A percentile compares a stretch with the other conserved stretches of the same genome.
phyloP scores from a whole-genome alignment of 306 rosid species.

The Ammopiptanthus mongolicus region DNA sequence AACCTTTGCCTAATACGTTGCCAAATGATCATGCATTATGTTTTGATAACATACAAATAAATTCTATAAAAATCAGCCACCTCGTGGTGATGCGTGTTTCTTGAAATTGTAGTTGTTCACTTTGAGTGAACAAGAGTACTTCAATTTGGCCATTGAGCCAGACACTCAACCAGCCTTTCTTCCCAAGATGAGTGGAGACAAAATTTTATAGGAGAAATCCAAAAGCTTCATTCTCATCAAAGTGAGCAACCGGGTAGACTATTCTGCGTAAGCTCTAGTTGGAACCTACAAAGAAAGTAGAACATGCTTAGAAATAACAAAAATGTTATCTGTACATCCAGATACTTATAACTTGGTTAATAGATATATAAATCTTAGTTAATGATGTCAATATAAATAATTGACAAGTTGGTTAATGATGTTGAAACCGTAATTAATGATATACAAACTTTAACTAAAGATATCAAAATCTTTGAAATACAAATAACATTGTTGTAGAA shows the following conservation, averaged over 20 bases:
- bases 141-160: not conserved
- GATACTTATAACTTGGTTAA: too few species aligned
- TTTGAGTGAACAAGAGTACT: not conserved
- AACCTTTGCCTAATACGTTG: too few species aligned
- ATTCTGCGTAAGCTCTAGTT: not conserved
- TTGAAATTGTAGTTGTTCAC: not conserved
- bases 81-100: not conserved
- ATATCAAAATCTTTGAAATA: too few species aligned
- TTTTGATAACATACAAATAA: not conserved
- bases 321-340: too few species aligned
- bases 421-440: too few species aligned
- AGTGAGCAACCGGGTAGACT: not conserved
- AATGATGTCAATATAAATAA: too few species aligned
- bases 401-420: too few species aligned
- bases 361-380: too few species aligned
- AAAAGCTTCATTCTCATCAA: not conserved
- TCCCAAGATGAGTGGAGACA: not conserved
- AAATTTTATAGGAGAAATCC: not conserved
- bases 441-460: too few species aligned
- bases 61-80: not conserved
- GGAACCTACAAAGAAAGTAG: not conserved
- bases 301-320: too few species aligned
- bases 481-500: too few species aligned
- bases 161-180: not conserved
- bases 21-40: not conserved